Percentiles rank a stretch among this genome's conserved stretches.
phyloP scores from a whole-genome alignment of 179 eudicot species.

The Silene noctiflora region DNA sequence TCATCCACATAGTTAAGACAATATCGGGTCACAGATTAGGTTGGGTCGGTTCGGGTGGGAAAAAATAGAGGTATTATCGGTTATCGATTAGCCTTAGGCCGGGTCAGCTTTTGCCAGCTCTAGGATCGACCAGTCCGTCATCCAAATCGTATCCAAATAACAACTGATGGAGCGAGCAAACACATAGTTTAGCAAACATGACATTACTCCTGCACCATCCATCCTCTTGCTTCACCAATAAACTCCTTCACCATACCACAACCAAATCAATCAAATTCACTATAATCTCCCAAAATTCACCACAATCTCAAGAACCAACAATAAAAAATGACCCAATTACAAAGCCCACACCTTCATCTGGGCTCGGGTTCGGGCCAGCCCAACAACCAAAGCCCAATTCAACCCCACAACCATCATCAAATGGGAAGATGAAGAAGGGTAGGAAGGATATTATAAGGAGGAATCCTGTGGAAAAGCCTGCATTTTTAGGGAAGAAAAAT shows the following conservation, averaged over 20 bases:
- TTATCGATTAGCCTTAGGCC: no score
- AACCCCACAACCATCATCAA: constrained; percentile 15
- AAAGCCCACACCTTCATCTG: constrained; percentile 24
- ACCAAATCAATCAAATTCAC: constrained; percentile 24
- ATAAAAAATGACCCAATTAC: constrained; percentile 14
- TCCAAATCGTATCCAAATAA: no score
- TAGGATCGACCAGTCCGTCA: no score
- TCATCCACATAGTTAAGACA: no score
- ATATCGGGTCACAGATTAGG: no score
- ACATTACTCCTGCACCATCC: constrained; percentile 17
- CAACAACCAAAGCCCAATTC: constrained; percentile 20
- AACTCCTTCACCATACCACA: constrained; percentile 16
- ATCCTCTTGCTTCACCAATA: constrained; percentile 22
- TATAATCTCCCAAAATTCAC: constrained; percentile 16
- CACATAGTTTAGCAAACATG: constrained; percentile 9
- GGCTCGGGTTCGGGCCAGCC: constrained; percentile 34
- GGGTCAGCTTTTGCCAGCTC: no score
- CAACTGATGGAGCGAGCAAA: not conserved
- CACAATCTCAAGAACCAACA: constrained; percentile 28
- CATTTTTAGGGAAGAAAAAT: constrained; percentile 37
- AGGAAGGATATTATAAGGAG: constrained; percentile 58
- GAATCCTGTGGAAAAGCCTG: constrained; percentile 53
- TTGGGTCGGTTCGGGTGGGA: no score
- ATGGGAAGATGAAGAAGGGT: constrained; percentile 37
- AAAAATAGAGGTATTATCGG: no score